These are phyloP conservation scores for Phytophthora pseudosyringae DNA, from an alignment of 352 stramenopile species.

Conservation along the genomic window DNA sequence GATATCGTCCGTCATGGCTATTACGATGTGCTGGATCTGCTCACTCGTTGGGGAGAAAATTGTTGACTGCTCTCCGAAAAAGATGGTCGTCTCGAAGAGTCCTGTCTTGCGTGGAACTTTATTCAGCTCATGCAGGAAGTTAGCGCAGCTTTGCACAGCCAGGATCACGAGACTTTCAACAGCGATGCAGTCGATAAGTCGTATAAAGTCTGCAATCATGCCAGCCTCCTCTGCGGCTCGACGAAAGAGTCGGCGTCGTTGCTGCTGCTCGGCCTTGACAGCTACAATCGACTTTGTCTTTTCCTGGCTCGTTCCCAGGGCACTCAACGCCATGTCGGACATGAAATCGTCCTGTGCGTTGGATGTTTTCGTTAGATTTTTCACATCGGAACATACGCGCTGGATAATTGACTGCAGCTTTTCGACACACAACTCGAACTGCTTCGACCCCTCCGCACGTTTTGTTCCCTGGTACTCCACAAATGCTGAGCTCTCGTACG, in stretches of 20 bases:
- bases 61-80: conserved; percentile 84
- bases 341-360: conserved; percentile 73
- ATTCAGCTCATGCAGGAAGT: conserved; percentile 91
- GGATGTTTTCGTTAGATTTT: conserved; percentile 78
- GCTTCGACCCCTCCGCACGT: conserved; percentile 86
- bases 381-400: conserved; percentile 91
- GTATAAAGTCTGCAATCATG: conserved; percentile 94
- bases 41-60: conserved; percentile 89
- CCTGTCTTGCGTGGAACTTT: conserved; percentile 89
- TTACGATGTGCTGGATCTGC: conserved; percentile 90
- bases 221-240: conserved; percentile 86
- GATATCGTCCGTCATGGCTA: conserved; percentile 90
- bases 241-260: conserved; percentile 82
- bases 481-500: conserved; percentile 89
- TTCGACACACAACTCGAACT: conserved; percentile 92
- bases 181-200: conserved; percentile 93
- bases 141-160: conserved; percentile 80
- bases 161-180: conserved; percentile 92
- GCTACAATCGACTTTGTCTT: conserved; percentile 95
- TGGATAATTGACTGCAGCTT: conserved; percentile 91
- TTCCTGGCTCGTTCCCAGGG: conserved; percentile 51
- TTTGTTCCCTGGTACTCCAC: conserved; percentile 91
- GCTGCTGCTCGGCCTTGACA: conserved; percentile 90
- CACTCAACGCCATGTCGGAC: conserved; percentile 40
- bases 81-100: conserved; percentile 95